Conservation (phyloP, 2,329 filamentous ascomycete genomes). For the Exserohilum turcica region DNA sequence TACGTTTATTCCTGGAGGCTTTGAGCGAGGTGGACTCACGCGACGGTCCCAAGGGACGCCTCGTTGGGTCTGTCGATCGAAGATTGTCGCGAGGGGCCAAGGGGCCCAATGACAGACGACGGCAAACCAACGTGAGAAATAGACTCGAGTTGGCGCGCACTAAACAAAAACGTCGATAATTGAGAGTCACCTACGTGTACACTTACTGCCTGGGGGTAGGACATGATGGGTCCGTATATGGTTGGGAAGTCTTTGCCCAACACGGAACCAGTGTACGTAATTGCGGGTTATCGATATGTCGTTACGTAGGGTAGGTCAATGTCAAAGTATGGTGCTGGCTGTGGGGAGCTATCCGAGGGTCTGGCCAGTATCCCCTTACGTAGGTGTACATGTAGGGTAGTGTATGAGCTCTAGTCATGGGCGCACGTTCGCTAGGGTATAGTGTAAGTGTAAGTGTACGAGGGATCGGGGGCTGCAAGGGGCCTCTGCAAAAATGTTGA, state of each 20-base stretch:
- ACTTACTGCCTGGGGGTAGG: neutral
- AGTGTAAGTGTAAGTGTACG: neutral
- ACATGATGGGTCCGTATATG: neutral
- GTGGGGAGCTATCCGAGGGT: neutral
- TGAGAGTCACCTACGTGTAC: too few relatives aligned
- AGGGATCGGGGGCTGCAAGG: neutral
- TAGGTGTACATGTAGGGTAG: too few relatives aligned
- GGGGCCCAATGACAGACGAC: slow-evolving; percentile 5
- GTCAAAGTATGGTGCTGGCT: slow-evolving; percentile 16
- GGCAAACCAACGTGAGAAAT: slow-evolving; percentile 1
- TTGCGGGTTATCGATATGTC: too few relatives aligned
- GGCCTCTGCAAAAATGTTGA: slow-evolving; percentile 1
- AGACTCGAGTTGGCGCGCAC: slow-evolving; percentile 17
- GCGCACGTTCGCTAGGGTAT: slow-evolving; percentile 7
- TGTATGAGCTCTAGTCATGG: slow-evolving; percentile 4
- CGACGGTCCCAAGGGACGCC: neutral
- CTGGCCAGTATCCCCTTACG: slow-evolving; percentile 4
- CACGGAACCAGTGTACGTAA: too few relatives aligned
- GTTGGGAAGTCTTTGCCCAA: too few relatives aligned
- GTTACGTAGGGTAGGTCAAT: neutral
- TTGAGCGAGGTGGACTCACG: neutral
- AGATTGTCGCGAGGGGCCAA: slow-evolving; percentile 12
- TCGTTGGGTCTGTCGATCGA: slow-evolving; percentile 1
- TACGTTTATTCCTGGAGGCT: neutral
- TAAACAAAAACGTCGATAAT: slow-evolving; percentile 19